phyloP scores from a whole-genome alignment of 106 monocot genomes.

The Alisma plantagoaquatica region DNA sequence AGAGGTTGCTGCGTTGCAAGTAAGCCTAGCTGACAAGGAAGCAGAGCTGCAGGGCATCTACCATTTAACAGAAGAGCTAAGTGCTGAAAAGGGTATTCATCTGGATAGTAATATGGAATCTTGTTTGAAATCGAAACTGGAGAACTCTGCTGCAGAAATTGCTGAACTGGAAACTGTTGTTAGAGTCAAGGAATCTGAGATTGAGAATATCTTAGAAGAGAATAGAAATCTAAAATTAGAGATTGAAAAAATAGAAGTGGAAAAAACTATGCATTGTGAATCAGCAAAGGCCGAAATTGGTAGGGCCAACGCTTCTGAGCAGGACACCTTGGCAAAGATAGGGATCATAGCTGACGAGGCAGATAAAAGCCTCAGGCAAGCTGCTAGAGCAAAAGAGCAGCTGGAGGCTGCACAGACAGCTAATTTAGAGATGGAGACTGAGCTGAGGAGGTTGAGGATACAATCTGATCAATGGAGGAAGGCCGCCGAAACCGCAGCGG shows the following conservation, averaged over 20 bases:
- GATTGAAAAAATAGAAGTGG: slow-evolving; percentile 20
- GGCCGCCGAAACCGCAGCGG: slow-evolving; percentile 78
- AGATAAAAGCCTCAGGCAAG: too few relatives aligned
- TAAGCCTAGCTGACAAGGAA: slow-evolving; percentile 29
- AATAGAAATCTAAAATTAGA: slow-evolving; percentile 45
- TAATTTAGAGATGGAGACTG: slow-evolving; percentile 34
- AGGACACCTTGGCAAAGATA: too few relatives aligned
- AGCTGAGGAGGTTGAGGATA: slow-evolving; percentile 55
- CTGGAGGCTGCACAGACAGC: slow-evolving; percentile 32
- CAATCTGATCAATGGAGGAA: slow-evolving; percentile 91
- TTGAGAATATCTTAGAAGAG: slow-evolving; percentile 43
- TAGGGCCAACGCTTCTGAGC: too few relatives aligned
- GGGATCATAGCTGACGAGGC: too few relatives aligned
- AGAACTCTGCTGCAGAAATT: slow-evolving; percentile 16
- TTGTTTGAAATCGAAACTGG: slow-evolving; percentile 23
- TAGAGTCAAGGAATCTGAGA: slow-evolving; percentile 56
- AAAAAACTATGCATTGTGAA: slow-evolving; percentile 20
- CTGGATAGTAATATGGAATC: slow-evolving; percentile 1
- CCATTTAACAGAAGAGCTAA: slow-evolving; percentile 16
- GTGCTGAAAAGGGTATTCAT: slow-evolving; percentile 4
- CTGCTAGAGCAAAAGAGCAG: too few relatives aligned
- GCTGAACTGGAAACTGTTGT: slow-evolving; percentile 41
- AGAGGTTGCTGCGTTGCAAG: slow-evolving; percentile 19
- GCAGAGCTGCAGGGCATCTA: slow-evolving; percentile 9
- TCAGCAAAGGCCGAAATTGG: too few relatives aligned